Evolutionary conservation across 495 filamentous ascomycete species (phyloP).

Genomic region (Hapsidospora chrysogenum): DNA sequence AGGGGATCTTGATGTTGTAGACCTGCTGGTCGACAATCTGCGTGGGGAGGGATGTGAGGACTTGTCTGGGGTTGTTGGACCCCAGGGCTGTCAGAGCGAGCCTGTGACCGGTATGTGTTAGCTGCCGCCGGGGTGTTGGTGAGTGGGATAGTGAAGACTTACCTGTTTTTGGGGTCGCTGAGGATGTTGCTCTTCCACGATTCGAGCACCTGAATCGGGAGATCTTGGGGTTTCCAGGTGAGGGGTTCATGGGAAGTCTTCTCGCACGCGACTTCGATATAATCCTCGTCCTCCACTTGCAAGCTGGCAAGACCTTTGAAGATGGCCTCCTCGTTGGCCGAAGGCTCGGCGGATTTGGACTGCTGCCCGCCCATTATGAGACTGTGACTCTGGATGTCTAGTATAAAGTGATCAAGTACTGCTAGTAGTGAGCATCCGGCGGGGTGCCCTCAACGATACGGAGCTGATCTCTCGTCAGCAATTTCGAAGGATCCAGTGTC

Average conservation of each 20-base stretch:
- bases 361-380: conserved; percentile 29
- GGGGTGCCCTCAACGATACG: too few species aligned
- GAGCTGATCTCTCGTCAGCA: too few species aligned
- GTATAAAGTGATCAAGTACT: too few species aligned
- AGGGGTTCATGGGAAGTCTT: conserved; percentile 3
- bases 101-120: too few species aligned
- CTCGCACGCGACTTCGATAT: conserved; percentile 15
- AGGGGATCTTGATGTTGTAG: conserved; percentile 68
- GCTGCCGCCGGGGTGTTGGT: too few species aligned
- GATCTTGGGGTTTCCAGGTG: conserved; percentile 14
- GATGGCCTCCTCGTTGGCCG: conserved; percentile 20
- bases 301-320: conserved; percentile 23
- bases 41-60: conserved; percentile 37
- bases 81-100: conserved; percentile 55
- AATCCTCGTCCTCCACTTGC: conserved; percentile 28
- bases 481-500: too few species aligned
- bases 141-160: too few species aligned
- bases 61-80: conserved; percentile 32
- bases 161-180: conserved; percentile 47
- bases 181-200: conserved; percentile 45
- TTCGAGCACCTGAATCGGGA: conserved; percentile 28
- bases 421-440: too few species aligned
- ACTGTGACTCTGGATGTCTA: too few species aligned
- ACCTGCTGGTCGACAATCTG: conserved; percentile 51
- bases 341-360: conserved; percentile 17